Evolutionary conservation across 768 basidiomycete genomes (phyloP).

Genomic region (Boletellus ananas): DNA sequence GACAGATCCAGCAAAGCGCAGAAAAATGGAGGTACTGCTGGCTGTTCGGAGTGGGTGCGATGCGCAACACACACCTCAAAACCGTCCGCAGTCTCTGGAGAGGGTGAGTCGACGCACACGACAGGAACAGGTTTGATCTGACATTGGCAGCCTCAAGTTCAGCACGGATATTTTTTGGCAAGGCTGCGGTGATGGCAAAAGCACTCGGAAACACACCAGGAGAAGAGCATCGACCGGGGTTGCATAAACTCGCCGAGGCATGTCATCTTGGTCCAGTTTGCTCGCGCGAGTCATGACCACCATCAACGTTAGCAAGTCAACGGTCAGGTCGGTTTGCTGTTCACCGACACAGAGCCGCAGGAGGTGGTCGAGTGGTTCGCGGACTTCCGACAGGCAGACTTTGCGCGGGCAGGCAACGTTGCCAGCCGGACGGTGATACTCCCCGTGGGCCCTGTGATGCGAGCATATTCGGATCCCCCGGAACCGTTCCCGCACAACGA

Average conservation of each 20-base stretch:
- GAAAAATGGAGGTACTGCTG: slow-evolving; percentile 96
- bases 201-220: slow-evolving; percentile 85
- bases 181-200: slow-evolving; percentile 90
- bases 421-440: slow-evolving; percentile 73
- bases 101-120: slow-evolving; percentile 50
- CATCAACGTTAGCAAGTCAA: slow-evolving; percentile 69
- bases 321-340: slow-evolving; percentile 91
- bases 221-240: slow-evolving; percentile 77
- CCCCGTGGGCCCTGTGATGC: slow-evolving; percentile 83
- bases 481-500: slow-evolving; percentile 96
- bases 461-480: slow-evolving; percentile 70
- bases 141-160: slow-evolving; percentile 33
- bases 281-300: slow-evolving; percentile 5
- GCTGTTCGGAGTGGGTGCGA: slow-evolving; percentile 92
- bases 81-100: slow-evolving; percentile 93
- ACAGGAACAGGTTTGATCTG: slow-evolving; percentile 2
- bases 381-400: slow-evolving; percentile 86
- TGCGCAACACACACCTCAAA: slow-evolving; percentile 93
- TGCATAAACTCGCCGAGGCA: slow-evolving; percentile 78
- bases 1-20: slow-evolving; percentile 72
- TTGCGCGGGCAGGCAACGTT: slow-evolving; percentile 81
- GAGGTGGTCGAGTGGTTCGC: slow-evolving; percentile 95
- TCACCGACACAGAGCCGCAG: slow-evolving; percentile 85
- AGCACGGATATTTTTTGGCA: slow-evolving; percentile 87
- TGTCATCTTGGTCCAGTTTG: slow-evolving; percentile 30